phyloP scores from a whole-genome alignment of 352 stramenopile species.

The Phytophthora citricola region DNA sequence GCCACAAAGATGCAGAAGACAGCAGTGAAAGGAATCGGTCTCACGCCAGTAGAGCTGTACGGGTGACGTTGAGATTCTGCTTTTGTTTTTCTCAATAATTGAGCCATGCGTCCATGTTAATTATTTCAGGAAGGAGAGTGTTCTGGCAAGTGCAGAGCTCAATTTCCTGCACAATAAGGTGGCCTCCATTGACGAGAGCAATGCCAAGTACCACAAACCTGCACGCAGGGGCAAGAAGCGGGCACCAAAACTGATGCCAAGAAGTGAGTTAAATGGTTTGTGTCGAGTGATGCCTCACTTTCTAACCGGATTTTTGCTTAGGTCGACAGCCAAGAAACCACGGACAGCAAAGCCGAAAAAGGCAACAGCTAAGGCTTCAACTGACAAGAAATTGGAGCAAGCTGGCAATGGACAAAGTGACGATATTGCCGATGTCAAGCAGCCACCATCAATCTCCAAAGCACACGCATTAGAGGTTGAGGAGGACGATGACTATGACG shows the following conservation, averaged over 20 bases:
- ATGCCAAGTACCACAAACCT: slow-evolving; percentile 64
- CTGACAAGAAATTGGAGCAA: slow-evolving; percentile 9
- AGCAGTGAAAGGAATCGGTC: slow-evolving; percentile 21
- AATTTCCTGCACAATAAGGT: slow-evolving; percentile 66
- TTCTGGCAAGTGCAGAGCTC: slow-evolving; percentile 52
- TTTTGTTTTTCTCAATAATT: slow-evolving; percentile 2
- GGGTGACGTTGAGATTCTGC: slow-evolving; percentile 18
- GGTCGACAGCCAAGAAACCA: slow-evolving; percentile 34
- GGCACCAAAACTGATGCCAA: slow-evolving; percentile 13
- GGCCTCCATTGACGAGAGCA: slow-evolving; percentile 59
- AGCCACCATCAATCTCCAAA: slow-evolving; percentile 5
- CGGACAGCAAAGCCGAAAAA: slow-evolving; percentile 18
- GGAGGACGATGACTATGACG: slow-evolving; percentile 80
- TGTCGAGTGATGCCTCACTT: neutral
- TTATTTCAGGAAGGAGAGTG: slow-evolving; percentile 55
- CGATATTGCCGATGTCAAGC: slow-evolving; percentile 3
- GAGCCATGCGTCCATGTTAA: neutral
- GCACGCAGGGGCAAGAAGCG: slow-evolving; percentile 38
- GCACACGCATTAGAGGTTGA: slow-evolving; percentile 44
- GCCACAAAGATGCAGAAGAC: slow-evolving; percentile 50
- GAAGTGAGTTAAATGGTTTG: slow-evolving; percentile 27
- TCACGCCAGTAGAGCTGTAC: slow-evolving; percentile 73
- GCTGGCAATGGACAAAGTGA: slow-evolving; percentile 3
- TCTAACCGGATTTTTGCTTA: slow-evolving; percentile 6
- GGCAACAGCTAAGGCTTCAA: neutral